phyloP scores from a whole-genome alignment of 305 asterid species.

The Solanum hybrid region DNA sequence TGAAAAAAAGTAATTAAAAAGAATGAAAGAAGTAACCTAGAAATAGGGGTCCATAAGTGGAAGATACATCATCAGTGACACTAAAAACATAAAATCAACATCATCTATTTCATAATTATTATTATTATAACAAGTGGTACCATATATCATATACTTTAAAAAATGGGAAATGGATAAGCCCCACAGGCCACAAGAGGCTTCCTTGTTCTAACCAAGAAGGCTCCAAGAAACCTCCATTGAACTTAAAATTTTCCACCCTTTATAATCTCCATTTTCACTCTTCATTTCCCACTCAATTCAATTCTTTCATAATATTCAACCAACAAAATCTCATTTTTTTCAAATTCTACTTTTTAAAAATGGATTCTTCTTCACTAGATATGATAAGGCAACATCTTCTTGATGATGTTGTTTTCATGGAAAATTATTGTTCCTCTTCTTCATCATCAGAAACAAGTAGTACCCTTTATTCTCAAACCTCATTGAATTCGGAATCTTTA shows the following conservation, averaged over 20 bases:
- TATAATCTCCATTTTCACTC: conserved; percentile 3
- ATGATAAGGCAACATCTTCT: conserved; percentile 10
- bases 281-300: conserved; percentile 9
- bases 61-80: neutral
- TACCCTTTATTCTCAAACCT: neutral
- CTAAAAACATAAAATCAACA: neutral
- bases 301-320: neutral
- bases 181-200: neutral
- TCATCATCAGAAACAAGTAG: neutral
- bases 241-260: neutral
- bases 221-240: neutral
- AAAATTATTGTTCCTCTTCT: neutral
- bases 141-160: neutral
- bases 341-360: neutral
- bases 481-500: neutral
- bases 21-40: neutral
- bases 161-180: neutral
- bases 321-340: too few species aligned
- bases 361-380: conserved; percentile 6
- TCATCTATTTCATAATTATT: neutral
- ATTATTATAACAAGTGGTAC: neutral
- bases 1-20: neutral
- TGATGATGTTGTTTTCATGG: neutral
- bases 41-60: neutral
- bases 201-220: conserved; percentile 4